These are phyloP conservation scores for Solanum microdontum DNA, from an alignment of 257 asterid genomes.

Conservation along the genomic window DNA sequence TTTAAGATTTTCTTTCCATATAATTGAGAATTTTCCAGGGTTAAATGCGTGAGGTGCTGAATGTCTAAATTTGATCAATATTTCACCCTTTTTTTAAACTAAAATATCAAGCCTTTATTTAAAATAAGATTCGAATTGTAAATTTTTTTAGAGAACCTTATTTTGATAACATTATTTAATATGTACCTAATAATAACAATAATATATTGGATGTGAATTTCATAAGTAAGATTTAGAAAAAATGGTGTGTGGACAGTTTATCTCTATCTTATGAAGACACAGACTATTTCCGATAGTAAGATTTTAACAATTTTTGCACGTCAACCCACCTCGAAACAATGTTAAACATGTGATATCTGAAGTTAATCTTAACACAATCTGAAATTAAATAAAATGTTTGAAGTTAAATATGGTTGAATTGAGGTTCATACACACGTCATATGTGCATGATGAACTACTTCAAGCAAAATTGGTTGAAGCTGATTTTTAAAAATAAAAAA, in stretches of 20 bases:
- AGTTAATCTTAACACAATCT: background rate
- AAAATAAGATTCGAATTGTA: no score
- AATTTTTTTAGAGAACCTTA: no score
- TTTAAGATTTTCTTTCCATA: background rate
- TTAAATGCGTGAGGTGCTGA: no score
- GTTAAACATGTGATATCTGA: background rate
- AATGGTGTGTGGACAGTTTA: background rate
- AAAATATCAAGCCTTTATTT: no score
- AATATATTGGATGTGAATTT: no score
- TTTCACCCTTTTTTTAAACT: no score
- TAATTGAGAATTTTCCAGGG: background rate
- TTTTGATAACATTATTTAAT: no score
- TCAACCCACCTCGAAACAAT: background rate
- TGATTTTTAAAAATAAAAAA: no score
- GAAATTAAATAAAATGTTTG: background rate
- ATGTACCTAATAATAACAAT: no score
- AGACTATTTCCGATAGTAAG: background rate
- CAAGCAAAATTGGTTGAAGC: background rate
- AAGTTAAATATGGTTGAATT: background rate
- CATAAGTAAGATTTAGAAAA: background rate
- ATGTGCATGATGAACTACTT: background rate
- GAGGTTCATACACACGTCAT: background rate
- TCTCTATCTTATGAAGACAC: background rate
- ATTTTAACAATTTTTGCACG: background rate
- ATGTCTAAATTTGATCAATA: no score